Conservation (phyloP, 225 moss, liverwort and hornwort species). For the Climacium dendroides region DNA sequence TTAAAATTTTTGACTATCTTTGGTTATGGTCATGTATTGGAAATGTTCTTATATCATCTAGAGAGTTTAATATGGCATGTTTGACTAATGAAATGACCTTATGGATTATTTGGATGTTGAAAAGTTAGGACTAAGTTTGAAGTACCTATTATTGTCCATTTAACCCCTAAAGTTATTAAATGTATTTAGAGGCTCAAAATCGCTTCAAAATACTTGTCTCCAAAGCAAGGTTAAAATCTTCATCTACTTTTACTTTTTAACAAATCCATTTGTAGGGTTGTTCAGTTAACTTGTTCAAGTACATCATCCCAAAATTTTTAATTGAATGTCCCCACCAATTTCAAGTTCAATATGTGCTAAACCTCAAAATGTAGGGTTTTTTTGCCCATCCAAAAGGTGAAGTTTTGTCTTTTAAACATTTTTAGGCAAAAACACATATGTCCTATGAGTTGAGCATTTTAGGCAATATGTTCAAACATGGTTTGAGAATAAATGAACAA, state of each 20-base stretch:
- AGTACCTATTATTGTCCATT: not conserved
- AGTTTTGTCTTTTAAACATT: not conserved
- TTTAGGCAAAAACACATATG: not conserved
- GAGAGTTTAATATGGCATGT: not conserved
- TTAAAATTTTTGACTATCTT: rapidly evolving
- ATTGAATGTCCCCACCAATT: not conserved
- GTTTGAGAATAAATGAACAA: not conserved
- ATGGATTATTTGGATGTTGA: not conserved
- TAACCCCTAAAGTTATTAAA: not conserved
- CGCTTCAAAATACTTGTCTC: not conserved
- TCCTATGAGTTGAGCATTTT: not conserved
- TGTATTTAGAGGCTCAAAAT: not conserved
- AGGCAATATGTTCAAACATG: not conserved
- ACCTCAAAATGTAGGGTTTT: not conserved
- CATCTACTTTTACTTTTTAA: not conserved
- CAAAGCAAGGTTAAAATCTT: not conserved
- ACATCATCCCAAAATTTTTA: not conserved
- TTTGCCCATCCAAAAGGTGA: not conserved
- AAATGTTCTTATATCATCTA: not conserved
- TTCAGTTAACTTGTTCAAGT: not conserved
- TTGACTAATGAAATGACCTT: not conserved
- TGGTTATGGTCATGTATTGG: rapidly evolving
- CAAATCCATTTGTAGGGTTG: rapidly evolving
- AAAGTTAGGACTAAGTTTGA: not conserved
- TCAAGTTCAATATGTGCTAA: not conserved